Base-by-base conservation (phyloP, 2,329 filamentous ascomycete species). In the Claviceps cyperi region DNA sequence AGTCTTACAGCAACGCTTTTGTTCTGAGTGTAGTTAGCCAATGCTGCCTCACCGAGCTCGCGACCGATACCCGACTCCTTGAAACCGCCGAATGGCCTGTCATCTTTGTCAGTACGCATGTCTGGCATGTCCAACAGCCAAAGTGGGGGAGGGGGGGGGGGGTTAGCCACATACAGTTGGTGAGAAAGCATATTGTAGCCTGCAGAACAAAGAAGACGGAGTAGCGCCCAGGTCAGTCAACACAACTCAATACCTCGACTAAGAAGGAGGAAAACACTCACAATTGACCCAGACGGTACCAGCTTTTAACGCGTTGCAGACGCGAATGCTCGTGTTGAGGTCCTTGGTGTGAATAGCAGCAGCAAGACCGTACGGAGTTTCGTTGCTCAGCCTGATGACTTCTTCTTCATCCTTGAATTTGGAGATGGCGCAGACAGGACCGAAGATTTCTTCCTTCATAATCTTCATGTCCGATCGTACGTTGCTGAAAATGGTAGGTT, bases 381-480 rank as follows among this genome's bases (percentile, higher is more conserved):
- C 73, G 75, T 94, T 92, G 57, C 78, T 85, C 49, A 85, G 69
- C 57, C 75, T 70, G 68, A 94, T 81, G 55, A 80, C 86, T 51
- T 94, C 88, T 39, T 83, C 84, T 71, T 86, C 83, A 58, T 76
- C 80, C 73, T 83, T 84, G 77, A 94, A 94, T 74, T 91, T 94
- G 72, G 83, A 77, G 59, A 94, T 83, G 60, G 84, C 77, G 72
- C 81, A 86, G 56, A 94, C 88, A 52, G 88, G 88, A 56, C 88
- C 88, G 65, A 94, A 94, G 66, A 94, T 92, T 73, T 94, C 88
- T 72, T 94, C 86, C 68, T 87, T 79, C 72, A 89, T 82, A 62
- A 94, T 92, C 78, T 86, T 90, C 86, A 92, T 94, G 67, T 91
- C 79, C 57, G 81, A 70, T 47, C 73, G 78, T 57, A 92, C 87